phyloP scores from a whole-genome alignment of 2,329 filamentous ascomycete species.

The Monosporascus cannonballus region DNA sequence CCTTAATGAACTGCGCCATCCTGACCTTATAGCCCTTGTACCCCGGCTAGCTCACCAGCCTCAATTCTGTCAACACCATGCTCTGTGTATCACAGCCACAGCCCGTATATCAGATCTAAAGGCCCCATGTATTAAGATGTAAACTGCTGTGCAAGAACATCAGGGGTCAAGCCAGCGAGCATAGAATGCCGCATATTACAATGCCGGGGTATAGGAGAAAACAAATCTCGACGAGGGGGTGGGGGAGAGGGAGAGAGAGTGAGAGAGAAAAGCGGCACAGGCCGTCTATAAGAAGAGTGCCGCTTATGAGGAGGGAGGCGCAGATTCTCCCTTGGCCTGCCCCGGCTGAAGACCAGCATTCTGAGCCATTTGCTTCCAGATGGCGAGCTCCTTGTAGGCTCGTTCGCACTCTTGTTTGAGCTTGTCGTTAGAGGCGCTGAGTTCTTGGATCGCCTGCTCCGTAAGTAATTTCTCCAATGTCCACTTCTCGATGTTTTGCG shows the following conservation, averaged over 20 bases:
- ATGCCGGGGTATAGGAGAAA: conserved; percentile 1
- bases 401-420: conserved; percentile 75
- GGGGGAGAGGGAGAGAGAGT: not conserved
- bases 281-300: not conserved
- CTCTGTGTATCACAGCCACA: no score
- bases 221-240: not conserved
- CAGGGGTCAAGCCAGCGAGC: not conserved
- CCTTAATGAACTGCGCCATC: no score
- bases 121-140: not conserved
- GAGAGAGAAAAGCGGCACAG: not conserved
- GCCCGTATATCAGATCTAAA: not conserved
- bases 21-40: no score
- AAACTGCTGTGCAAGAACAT: not conserved
- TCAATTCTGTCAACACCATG: no score
- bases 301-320: conserved; percentile 9
- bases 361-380: conserved; percentile 67
- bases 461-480: conserved; percentile 85
- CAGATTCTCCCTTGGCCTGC: conserved; percentile 33
- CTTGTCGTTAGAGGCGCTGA: conserved; percentile 82
- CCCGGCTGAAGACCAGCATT: conserved; percentile 48
- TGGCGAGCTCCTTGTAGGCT: conserved; percentile 70
- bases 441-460: conserved; percentile 82
- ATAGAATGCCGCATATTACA: not conserved
- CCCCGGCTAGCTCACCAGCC: no score
- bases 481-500: conserved; percentile 92